Evolutionary conservation across 2,329 filamentous ascomycete species (phyloP), one percentile per base, ranked within the genome.

Genomic region (Colletotrichum sp.): DNA sequence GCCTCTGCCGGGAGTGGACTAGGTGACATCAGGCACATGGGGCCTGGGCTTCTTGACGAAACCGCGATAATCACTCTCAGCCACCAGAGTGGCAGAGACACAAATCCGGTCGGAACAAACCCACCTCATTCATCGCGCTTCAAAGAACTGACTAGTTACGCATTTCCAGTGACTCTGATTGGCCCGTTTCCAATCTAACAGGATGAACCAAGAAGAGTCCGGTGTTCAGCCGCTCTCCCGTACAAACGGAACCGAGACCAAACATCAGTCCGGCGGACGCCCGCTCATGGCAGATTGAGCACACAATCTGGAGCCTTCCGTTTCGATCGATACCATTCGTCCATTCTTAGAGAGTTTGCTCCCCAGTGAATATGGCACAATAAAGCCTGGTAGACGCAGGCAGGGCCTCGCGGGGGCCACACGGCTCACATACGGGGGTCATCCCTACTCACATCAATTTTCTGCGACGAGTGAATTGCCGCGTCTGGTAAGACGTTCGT

Each of bases 401-500:
- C 57, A 38, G 63, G 60, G 60, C 36, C 24, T 15, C 55, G 10
- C 57, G 13, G 10, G 63, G 60, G 60, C 30, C 32, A 21, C 55
- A n/a, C 57, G 18, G 13, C 48, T 13, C 4, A 16, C 8, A 30
- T 57, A 36, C 70, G 32, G 70, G 73, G 73, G 15, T 36, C 10
- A 73, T 38, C 70, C 73, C 57, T 75, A 73, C 64, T 58, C 26
- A 58, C 57, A 24, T 65, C 57, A 60, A 65, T 52, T 13, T 34
- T 65, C 43, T n/a, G 26, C 28, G 43, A 24, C 73, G 70, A 75
- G 26, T 60, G 34, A 28, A 30, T 75, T 69, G 70, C 73, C 73
- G 58, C 28, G 70, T 75, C 43, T 12, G 73, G 73, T 18, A 75
- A 69, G 64, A 73, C 21, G 57, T 58, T 75, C 73, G 57, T 18